A percentile compares a stretch with the other conserved stretches of the same genome.
These are phyloP conservation scores for Termitomyces sp. DNA, from an alignment of 768 basidiomycete genomes.

Conservation along the genomic window DNA sequence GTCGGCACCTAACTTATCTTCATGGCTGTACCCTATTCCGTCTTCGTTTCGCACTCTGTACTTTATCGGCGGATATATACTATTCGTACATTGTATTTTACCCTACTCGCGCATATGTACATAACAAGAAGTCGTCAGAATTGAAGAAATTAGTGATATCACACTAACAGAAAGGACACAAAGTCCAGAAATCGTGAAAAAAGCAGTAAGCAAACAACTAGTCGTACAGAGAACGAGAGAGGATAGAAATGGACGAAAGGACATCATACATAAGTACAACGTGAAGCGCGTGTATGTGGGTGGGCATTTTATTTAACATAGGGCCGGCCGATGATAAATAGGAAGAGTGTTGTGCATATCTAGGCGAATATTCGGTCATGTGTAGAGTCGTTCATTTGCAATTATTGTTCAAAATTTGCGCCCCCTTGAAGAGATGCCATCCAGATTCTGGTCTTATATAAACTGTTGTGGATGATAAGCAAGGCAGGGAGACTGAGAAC, in stretches of 20 bases:
- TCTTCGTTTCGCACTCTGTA: conserved; percentile 14
- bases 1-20: conserved; percentile 3
- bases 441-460: conserved; percentile 96
- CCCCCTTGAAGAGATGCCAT: conserved; percentile 77
- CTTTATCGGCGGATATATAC: conserved; percentile 17
- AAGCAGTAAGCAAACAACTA: neutral
- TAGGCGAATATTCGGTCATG: conserved; percentile 1
- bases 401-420: conserved; percentile 31
- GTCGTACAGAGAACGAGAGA: conserved; percentile 7
- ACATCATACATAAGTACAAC: conserved; percentile 7
- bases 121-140: conserved; percentile 6
- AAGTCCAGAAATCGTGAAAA: conserved; percentile 6
- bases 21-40: neutral
- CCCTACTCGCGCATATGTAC: conserved; percentile 9
- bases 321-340: conserved; percentile 13
- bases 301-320: conserved; percentile 3
- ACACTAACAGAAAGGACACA: conserved; percentile 4
- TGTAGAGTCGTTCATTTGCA: neutral
- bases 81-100: conserved; percentile 25
- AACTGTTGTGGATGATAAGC: conserved; percentile 35
- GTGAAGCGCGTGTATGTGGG: conserved; percentile 2
- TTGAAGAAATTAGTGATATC: conserved; percentile 8
- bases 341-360: conserved; percentile 9
- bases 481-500: neutral
- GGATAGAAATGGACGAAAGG: neutral